phyloP scores from a whole-genome alignment of 164 flowering plant species.

The Kalanchoe fedtschenkoi region DNA sequence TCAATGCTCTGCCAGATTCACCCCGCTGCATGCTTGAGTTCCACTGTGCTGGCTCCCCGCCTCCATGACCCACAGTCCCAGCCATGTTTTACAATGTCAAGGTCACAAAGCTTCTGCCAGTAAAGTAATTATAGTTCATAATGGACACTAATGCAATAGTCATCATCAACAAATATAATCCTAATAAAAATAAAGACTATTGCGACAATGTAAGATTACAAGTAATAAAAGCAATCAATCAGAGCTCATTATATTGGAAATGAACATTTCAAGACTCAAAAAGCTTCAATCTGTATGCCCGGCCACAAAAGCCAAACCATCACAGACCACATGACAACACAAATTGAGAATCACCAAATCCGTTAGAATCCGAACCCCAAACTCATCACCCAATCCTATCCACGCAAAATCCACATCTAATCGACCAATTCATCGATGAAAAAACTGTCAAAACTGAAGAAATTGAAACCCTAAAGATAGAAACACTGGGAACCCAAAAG shows the following conservation, averaged over 20 bases:
- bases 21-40: constrained; percentile 38
- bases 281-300: background rate
- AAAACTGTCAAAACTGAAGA: background rate
- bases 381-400: background rate
- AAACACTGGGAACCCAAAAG: background rate
- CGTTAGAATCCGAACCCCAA: too few relatives aligned
- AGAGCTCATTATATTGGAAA: background rate
- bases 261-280: background rate
- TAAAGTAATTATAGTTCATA: background rate
- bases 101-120: background rate
- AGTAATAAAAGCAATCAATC: background rate
- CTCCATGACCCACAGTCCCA: constrained; percentile 35
- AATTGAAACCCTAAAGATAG: constrained; percentile 1
- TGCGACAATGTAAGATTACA: background rate
- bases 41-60: constrained; percentile 38
- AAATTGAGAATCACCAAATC: too few relatives aligned
- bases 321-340: background rate
- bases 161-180: background rate
- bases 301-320: too few relatives aligned
- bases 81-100: constrained; percentile 26
- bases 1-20: constrained; percentile 48
- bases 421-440: background rate
- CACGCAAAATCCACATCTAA: background rate
- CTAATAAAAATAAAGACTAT: background rate
- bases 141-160: background rate